Conservation (phyloP, 2,329 filamentous ascomycete genomes). For the Botryotinia narcissicola region DNA sequence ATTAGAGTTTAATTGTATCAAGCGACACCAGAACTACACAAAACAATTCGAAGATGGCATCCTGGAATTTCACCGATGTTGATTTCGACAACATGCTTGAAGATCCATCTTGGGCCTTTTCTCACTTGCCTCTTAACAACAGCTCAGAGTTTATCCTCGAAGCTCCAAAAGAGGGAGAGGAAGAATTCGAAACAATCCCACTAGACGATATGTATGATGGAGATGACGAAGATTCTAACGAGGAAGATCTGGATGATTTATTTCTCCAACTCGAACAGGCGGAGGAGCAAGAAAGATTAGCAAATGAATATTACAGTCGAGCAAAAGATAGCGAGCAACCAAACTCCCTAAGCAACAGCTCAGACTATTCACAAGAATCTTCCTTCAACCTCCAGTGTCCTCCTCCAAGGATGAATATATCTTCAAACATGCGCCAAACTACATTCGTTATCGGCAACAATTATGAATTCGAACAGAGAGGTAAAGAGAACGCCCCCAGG, state of each 20-base stretch:
- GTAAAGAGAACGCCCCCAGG: neutral
- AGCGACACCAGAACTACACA: neutral
- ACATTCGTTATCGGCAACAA: neutral
- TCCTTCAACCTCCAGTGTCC: neutral
- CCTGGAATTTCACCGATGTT: neutral
- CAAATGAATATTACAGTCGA: neutral
- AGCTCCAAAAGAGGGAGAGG: neutral
- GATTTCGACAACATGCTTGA: neutral
- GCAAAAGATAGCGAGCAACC: slow-evolving; percentile 7
- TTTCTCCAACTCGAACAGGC: neutral
- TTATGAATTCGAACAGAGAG: neutral
- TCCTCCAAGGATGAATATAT: neutral
- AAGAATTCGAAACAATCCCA: neutral
- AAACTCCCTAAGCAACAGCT: neutral
- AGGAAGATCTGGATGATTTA: neutral
- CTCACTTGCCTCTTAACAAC: neutral
- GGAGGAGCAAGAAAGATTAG: neutral
- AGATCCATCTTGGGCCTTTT: neutral
- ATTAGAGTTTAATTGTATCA: neutral
- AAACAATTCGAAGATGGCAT: neutral
- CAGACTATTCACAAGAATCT: neutral
- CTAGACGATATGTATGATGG: neutral
- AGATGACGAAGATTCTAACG: neutral
- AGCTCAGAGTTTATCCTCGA: neutral
- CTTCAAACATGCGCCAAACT: neutral